These are phyloP conservation scores for Beauveria rudraprayagi DNA, from an alignment of 2,329 filamentous ascomycete genomes.

Conservation along the genomic window DNA sequence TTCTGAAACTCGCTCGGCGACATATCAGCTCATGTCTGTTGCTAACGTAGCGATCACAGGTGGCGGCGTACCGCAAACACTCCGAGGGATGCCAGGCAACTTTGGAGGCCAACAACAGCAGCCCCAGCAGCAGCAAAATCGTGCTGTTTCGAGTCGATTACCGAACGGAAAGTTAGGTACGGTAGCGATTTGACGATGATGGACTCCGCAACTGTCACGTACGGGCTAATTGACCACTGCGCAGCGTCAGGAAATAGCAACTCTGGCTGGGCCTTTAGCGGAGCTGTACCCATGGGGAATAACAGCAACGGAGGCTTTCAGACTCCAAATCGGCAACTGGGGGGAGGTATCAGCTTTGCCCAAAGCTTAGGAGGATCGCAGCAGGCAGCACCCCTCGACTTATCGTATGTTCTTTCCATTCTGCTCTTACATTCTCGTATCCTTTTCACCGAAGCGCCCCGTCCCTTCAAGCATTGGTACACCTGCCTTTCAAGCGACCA, in stretches of 20 bases:
- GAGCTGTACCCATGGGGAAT: slow-evolving; percentile 52
- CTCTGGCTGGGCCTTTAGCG: slow-evolving; percentile 55
- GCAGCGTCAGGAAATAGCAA: slow-evolving; percentile 37
- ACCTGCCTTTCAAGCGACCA: background rate
- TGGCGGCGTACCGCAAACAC: slow-evolving; percentile 52
- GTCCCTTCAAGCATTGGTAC: background rate
- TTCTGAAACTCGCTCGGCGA: background rate
- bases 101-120: slow-evolving; percentile 51
- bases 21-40: background rate
- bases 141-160: slow-evolving; percentile 50
- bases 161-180: slow-evolving; percentile 59
- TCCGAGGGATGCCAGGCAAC: slow-evolving; percentile 53
- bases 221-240: slow-evolving; percentile 11
- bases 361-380: slow-evolving; percentile 58
- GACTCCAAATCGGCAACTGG: slow-evolving; percentile 45
- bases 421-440: background rate
- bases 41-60: slow-evolving; percentile 29
- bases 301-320: slow-evolving; percentile 35
- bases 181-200: slow-evolving; percentile 2
- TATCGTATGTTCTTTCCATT: slow-evolving; percentile 47
- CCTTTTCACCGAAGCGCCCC: background rate
- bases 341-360: slow-evolving; percentile 56
- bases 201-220: background rate
- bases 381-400: slow-evolving; percentile 52
- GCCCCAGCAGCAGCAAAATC: slow-evolving; percentile 27